These are phyloP conservation scores for Oryza longistaminata DNA, from an alignment of 176 grass and related monocot species.

Conservation along the genomic window DNA sequence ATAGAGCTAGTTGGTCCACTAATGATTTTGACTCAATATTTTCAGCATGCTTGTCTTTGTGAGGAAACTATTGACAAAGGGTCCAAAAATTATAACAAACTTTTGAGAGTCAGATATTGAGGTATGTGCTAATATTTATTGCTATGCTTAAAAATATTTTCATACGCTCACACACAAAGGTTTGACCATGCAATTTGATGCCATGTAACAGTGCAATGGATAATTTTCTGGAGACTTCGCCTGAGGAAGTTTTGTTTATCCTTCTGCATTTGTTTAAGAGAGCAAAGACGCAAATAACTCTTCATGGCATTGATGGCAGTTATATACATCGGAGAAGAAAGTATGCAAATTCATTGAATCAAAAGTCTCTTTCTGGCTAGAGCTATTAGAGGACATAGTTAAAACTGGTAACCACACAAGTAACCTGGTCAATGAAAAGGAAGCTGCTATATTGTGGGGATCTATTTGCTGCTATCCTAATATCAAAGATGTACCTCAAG, in stretches of 20 bases:
- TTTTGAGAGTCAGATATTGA: slow-evolving; percentile 72
- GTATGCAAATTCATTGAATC: slow-evolving; percentile 56
- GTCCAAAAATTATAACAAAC: slow-evolving; percentile 45
- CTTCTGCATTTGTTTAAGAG: slow-evolving; percentile 66
- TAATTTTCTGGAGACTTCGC: slow-evolving; percentile 63
- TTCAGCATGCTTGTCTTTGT: slow-evolving; percentile 57
- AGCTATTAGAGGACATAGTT: slow-evolving; percentile 46
- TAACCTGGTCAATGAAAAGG: slow-evolving; percentile 51
- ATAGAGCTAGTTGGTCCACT: slow-evolving; percentile 14
- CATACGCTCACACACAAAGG: not conserved
- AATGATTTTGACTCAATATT: not conserved
- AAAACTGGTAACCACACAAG: slow-evolving; percentile 28
- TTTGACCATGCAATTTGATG: slow-evolving; percentile 31
- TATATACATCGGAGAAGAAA: slow-evolving; percentile 51
- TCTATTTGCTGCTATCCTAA: slow-evolving; percentile 69
- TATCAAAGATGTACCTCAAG: slow-evolving; percentile 47
- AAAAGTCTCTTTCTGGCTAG: slow-evolving; percentile 55
- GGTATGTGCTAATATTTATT: slow-evolving; percentile 45
- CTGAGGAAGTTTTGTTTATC: slow-evolving; percentile 69
- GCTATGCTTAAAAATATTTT: not conserved
- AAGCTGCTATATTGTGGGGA: slow-evolving; percentile 78
- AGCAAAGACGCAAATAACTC: slow-evolving; percentile 41
- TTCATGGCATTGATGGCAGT: slow-evolving; percentile 42
- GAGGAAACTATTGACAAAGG: slow-evolving; percentile 59
- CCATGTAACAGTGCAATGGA: slow-evolving; percentile 58